Evolutionary conservation across 2,329 filamentous ascomycete species (phyloP), one percentile per base, ranked within the genome.

Genomic region (Claviceps sp.): DNA sequence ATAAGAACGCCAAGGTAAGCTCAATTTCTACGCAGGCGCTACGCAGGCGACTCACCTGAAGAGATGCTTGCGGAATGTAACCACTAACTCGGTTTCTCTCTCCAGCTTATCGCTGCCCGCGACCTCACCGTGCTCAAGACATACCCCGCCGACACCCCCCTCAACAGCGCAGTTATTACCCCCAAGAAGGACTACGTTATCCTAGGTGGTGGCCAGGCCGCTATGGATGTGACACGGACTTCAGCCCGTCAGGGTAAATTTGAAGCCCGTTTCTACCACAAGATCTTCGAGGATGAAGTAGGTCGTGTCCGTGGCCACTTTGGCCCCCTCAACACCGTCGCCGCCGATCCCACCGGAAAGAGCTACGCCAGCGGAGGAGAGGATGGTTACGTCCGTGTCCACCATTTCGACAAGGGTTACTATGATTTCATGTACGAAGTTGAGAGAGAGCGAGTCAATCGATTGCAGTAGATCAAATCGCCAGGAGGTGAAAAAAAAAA

Each of bases 341-440:
- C 93, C 47, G 88, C 88, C 53, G 88, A 95, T 71, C 93, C 93
- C 34, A 85, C 85, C 54, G 93, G 93, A 64, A 90, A 86, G 66
- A 83, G 88, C 63, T 98, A 98, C 73, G 90, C 89, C 64, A 91
- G 85, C 64, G 93, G 93, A 61, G 91, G 90, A 72, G 93, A 98
- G 75, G 93, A 98, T 71, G 93, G 93, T 64, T 98, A 98, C 74
- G 91, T 98, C 58, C 87, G 93, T 65, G 85, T 97, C 60, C 93
- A 98, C 74, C 88, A 95, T 72, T 98, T 98, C 72, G 93, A 98
- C 75, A 95, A 95, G 78, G 81, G 85, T 56, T 98, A 96, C 78
- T 97, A 93, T 69, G 93, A 98, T 71, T 98, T 98, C 75, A 81
- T 86, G 77, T 98, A 95, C 71, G 93, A 98, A 78, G 93, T 97